Evolutionary conservation across 1,139 yeast genomes (phyloP), one percentile per base, ranked within the genome.

Genomic region (Yamadazyma friedrichii): DNA sequence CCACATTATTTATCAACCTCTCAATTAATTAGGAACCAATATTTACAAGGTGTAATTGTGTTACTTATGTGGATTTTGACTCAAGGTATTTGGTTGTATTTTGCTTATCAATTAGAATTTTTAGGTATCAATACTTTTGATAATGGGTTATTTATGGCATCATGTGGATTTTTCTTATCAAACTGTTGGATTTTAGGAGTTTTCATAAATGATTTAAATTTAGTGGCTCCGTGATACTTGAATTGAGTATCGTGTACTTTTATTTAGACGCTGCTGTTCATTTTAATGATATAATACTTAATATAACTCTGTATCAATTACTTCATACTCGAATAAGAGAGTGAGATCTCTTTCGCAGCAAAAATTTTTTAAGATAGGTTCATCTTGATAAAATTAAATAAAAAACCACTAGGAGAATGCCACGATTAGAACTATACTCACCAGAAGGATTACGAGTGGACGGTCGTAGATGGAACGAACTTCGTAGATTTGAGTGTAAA

Each of bases 401-500:
- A n/a, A n/a, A n/a, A n/a, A n/a, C n/a, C 28, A 10, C 28, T 11
- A 25, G 8, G 9, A 11, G 8, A 34, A 76, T 76, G 85, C 79
- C 84, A 33, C 70, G 86, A 44, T 69, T 82, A 61, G 98, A 91
- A 66, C 64, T 91, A 38, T 89, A 87, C 56, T 88, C 96, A 0
- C 96, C 96, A 2, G 98, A 91, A 62, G 98, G 98, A 4, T 73
- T 93, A 37, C 74, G 98, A 51, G 71, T 85, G 10, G 98, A 93
- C 56, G 98, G 98, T 3, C 79, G 98, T 56, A 75, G 98, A 52
- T 89, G 95, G 93, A 88, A 91, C 55, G 98, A 93, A 60, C 70
- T 91, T 38, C 81, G 98, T 41, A 75, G 83, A 31, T 88, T 93
- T 55, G 80, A 80, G 33, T 87, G 96, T 56, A 77, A 81, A 25